These are phyloP conservation scores for Tylopilus orsonianus DNA, from an alignment of 1,284 basidiomycete genomes.

Conservation along the genomic window DNA sequence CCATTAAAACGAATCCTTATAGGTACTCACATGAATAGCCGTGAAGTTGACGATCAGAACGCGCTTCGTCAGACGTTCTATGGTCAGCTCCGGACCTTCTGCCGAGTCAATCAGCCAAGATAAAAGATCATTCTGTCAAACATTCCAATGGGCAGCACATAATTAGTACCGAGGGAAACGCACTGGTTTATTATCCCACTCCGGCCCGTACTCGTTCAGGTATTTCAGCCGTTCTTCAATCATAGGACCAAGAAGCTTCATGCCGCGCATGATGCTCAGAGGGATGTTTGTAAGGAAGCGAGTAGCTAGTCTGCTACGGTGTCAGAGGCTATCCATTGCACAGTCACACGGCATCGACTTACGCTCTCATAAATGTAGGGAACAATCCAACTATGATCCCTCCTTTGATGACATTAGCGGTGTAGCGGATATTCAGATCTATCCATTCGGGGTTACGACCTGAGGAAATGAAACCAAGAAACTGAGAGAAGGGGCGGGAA, in stretches of 20 bases:
- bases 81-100: conserved; percentile 28
- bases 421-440: conserved; percentile 35
- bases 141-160: conserved; percentile 3
- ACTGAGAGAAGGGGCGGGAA: background rate
- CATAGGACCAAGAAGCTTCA: conserved; percentile 35
- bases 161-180: conserved; percentile 3
- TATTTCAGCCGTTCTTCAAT: conserved; percentile 38
- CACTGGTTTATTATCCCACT: conserved; percentile 41
- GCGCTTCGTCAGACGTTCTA: conserved; percentile 33
- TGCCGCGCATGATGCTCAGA: conserved; percentile 2
- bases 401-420: conserved; percentile 32
- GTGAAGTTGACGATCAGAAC: conserved; percentile 40
- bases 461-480: conserved; percentile 15
- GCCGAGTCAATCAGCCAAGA: conserved; percentile 43
- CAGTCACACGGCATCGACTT: conserved; percentile 7
- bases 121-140: conserved; percentile 31
- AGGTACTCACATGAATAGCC: conserved; percentile 33
- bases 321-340: fast-evolving
- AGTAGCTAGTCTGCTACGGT: conserved; percentile 2
- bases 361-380: conserved; percentile 42
- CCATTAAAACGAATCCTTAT: background rate
- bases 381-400: conserved; percentile 33
- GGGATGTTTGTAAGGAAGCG: background rate
- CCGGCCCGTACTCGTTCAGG: conserved; percentile 34
- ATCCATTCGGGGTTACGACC: conserved; percentile 42